Evolutionary conservation across 2,329 filamentous ascomycete genomes (phyloP), one percentile per base, ranked within the genome.

Genomic region (Cadophora sp.): DNA sequence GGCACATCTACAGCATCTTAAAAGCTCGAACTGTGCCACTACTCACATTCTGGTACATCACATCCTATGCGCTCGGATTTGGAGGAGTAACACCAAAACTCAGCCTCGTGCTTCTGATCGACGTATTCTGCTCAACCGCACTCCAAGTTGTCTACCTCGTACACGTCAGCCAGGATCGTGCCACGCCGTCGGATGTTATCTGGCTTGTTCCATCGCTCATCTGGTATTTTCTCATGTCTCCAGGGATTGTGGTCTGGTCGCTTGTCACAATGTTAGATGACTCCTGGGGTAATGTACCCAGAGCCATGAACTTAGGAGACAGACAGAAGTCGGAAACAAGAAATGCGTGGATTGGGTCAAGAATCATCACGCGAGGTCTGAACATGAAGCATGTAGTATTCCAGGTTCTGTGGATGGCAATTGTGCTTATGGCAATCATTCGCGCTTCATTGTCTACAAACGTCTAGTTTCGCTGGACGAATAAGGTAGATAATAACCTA

Each of bases 171-270:
- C 6, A 12, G 5, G 59, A 62, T 46, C 24, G 31, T 8, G 37
- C 59, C 0, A 62, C 59, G 6, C 40, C 12, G 9, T 50, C 40
- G 1, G 59, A 62, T 19, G 12, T 62, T 9, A 2, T 62, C n/a
- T 62, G 59, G 59, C 43, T 61, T 22, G 8, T 46, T 4, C 58
- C 59, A 1, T 48, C 59, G 16, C 6, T 48, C 1, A 9, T 50
- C 2, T 62, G 40, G 40, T 50, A 50, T 34, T 29, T 27, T 22
- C 16, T 62, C 24, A 50, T 62, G 59, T 48, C 43, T 1, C 59
- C 59, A 5, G 59, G 40, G 12, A 62, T 62, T 12, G 37, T 50
- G 5, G n/a, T 62, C 9, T 62, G 43, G 59, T 62, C 59, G 24
- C 40, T 62, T 34, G 4, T 62, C 12, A 62, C 59, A 6, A n/a